A percentile compares a stretch with the other conserved stretches of the same genome.
Conservation (phyloP, 1,284 basidiomycete genomes). For the Cerioporus squamosus region DNA sequence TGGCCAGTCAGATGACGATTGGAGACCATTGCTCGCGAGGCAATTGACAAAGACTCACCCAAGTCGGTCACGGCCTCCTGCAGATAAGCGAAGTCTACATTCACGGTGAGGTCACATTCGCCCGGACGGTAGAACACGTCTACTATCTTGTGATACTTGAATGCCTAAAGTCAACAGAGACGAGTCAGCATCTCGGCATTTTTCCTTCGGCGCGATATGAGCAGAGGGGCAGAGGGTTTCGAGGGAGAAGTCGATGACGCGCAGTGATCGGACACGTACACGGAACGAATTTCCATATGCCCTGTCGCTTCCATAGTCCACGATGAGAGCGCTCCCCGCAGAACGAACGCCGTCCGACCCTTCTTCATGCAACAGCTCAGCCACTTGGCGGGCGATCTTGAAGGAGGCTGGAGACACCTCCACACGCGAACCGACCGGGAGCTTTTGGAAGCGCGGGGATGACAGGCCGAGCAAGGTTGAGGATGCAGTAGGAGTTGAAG, state of each 20-base stretch:
- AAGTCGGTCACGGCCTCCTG: slow-evolving; percentile 73
- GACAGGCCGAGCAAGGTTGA: slow-evolving; percentile 71
- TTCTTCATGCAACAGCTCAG: slow-evolving; percentile 55
- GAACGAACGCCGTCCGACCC: slow-evolving; percentile 22
- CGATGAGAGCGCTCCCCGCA: slow-evolving; percentile 81
- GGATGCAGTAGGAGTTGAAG: slow-evolving; percentile 64
- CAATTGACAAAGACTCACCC: slow-evolving; percentile 48
- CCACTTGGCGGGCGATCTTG: slow-evolving; percentile 69
- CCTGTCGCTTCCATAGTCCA: slow-evolving; percentile 89
- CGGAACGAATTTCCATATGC: slow-evolving; percentile 81
- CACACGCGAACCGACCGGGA: slow-evolving; percentile 72
- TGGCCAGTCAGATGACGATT: slow-evolving; percentile 6
- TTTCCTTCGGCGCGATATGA: background rate
- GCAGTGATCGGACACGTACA: slow-evolving; percentile 47
- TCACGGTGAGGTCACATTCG: slow-evolving; percentile 90
- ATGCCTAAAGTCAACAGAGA: slow-evolving; percentile 60
- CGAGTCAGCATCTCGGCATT: too few species aligned
- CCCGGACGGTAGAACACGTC: slow-evolving; percentile 89
- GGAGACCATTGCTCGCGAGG: background rate
- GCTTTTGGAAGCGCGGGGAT: slow-evolving; percentile 68
- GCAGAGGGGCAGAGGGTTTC: background rate
- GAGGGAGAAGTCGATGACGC: background rate
- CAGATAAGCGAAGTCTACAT: slow-evolving; percentile 94
- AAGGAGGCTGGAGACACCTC: slow-evolving; percentile 81
- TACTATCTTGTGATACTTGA: slow-evolving; percentile 86